A percentile compares a stretch with the other conserved stretches of the same genome.
Evolutionary conservation across 345 rosid species (phyloP).

Genomic region (Eucalyptus regnans): DNA sequence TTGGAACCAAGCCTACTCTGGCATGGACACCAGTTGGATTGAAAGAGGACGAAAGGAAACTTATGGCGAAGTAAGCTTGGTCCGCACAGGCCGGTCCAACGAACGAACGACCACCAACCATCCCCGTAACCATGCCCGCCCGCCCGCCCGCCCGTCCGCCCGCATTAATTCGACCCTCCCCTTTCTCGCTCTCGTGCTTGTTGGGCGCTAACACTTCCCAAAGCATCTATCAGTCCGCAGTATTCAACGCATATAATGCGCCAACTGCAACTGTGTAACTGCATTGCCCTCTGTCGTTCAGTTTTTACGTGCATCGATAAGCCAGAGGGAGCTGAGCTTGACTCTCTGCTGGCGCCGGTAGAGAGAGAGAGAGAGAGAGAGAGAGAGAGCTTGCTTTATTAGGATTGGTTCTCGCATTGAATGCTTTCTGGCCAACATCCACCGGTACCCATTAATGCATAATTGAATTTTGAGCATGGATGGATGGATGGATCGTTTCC

Average conservation of each 20-base stretch:
- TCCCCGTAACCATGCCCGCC: background rate
- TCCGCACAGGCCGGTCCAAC: background rate
- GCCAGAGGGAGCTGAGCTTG: background rate
- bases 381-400: background rate
- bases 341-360: background rate
- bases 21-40: background rate
- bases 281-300: background rate
- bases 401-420: background rate
- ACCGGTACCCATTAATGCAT: background rate
- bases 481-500: background rate
- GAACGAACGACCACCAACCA: background rate
- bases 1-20: background rate
- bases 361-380: background rate
- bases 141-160: background rate
- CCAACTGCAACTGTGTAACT: background rate
- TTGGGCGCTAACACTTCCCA: background rate
- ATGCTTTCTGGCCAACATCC: background rate
- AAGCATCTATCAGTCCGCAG: background rate
- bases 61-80: background rate
- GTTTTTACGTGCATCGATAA: background rate
- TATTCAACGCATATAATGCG: background rate
- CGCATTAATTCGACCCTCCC: background rate
- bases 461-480: background rate
- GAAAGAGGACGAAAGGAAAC: background rate
- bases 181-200: background rate